Conservation (phyloP, 139 green algal species). For the Micractinium conductrix region DNA sequence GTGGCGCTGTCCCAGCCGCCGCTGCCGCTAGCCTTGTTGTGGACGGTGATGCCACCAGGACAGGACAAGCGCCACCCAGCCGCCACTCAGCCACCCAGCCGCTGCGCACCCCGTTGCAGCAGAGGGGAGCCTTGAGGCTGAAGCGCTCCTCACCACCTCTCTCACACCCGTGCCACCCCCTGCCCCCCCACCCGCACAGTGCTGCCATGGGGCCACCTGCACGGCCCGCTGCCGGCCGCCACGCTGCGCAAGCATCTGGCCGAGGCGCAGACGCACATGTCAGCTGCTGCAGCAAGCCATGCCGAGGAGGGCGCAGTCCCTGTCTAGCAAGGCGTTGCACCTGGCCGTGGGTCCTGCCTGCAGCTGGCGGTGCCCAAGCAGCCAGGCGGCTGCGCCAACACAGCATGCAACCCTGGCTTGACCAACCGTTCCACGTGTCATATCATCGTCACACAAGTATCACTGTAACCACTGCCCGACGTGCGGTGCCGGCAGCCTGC, state of each 20-base stretch:
- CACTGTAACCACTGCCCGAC: too few relatives aligned
- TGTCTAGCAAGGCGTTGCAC: too few relatives aligned
- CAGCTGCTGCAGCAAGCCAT: too few relatives aligned
- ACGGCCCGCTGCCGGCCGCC: slow-evolving; percentile 40
- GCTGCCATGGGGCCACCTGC: slow-evolving; percentile 52
- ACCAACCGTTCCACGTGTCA: too few relatives aligned
- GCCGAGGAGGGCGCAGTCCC: too few relatives aligned
- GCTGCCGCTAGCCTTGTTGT: not conserved
- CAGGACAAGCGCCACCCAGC: too few relatives aligned
- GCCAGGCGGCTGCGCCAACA: too few relatives aligned
- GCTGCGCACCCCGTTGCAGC: not conserved
- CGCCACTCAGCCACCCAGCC: not conserved
- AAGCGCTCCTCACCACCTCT: not conserved
- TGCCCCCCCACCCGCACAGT: not conserved
- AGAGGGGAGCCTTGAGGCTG: not conserved
- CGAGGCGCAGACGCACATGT: slow-evolving; percentile 38
- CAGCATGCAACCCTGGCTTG: too few relatives aligned
- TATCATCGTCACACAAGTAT: too few relatives aligned
- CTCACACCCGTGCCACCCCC: not conserved
- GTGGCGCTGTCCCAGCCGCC: not conserved
- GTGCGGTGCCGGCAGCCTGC: too few relatives aligned
- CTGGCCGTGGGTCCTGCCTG: too few relatives aligned
- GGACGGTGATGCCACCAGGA: not conserved
- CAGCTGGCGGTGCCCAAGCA: too few relatives aligned
- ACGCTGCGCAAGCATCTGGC: slow-evolving; percentile 52